A percentile compares a stretch with the other conserved stretches of the same genome.
These are phyloP conservation scores for Plasmopara muralis DNA, from an alignment of 352 stramenopile genomes.

Conservation along the genomic window DNA sequence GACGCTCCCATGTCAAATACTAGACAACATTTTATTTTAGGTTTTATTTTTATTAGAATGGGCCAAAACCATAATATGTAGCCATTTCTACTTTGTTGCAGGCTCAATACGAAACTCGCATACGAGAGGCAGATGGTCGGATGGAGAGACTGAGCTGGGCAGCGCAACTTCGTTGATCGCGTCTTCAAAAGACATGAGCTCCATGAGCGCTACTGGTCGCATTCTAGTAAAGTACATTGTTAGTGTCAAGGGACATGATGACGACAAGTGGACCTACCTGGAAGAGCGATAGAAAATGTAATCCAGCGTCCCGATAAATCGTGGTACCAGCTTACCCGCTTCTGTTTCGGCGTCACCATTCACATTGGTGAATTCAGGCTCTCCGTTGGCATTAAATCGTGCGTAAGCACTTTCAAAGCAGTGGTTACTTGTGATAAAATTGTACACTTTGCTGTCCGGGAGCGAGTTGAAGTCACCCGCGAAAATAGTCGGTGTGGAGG, in stretches of 20 bases:
- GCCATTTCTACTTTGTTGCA: no score
- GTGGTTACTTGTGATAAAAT: constrained; percentile 36
- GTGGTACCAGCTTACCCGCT: constrained; percentile 31
- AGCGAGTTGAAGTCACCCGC: constrained; percentile 82
- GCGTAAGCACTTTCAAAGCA: constrained; percentile 55
- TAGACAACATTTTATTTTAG: no score
- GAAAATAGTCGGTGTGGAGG: constrained; percentile 38
- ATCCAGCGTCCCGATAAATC: constrained; percentile 73
- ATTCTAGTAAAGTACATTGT: constrained; percentile 16
- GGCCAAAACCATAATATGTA: no score
- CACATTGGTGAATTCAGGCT: constrained; percentile 73
- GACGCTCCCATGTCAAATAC: no score
- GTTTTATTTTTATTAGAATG: no score
- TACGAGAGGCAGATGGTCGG: constrained; percentile 68
- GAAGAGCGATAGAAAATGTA: constrained; percentile 74
- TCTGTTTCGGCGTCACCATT: constrained; percentile 41
- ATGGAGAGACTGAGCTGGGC: constrained; percentile 60
- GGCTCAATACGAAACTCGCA: constrained; percentile 48
- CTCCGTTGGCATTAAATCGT: constrained; percentile 30
- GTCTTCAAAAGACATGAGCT: constrained; percentile 60
- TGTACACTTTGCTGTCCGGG: constrained; percentile 66
- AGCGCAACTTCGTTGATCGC: constrained; percentile 55
- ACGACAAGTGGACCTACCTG: constrained; percentile 22
- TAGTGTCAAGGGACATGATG: no score
- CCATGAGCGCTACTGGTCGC: constrained; percentile 43